Percentiles rank a stretch among this genome's conserved stretches.
phyloP scores from a whole-genome alignment of 2,329 filamentous ascomycete genomes.

The Fusarium sp. region DNA sequence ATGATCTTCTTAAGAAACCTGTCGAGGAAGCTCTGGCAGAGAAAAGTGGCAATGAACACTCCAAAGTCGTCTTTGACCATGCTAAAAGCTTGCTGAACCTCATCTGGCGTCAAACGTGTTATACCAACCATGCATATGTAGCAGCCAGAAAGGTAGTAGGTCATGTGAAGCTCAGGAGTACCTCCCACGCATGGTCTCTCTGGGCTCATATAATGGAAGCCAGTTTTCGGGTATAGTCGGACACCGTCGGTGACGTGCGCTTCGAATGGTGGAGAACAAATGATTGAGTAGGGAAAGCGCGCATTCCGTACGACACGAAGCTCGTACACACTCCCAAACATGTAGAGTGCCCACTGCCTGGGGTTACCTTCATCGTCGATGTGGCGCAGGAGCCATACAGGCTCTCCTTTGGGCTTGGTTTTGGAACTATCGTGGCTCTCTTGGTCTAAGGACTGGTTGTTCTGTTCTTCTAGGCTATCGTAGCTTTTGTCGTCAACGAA shows the following conservation, averaged over 20 bases:
- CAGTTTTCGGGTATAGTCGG: background rate
- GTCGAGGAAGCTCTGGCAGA: background rate
- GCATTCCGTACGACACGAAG: background rate
- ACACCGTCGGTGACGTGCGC: background rate
- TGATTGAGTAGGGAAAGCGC: background rate
- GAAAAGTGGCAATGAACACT: background rate
- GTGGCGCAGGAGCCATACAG: background rate
- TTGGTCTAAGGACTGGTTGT: background rate
- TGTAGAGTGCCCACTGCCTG: background rate
- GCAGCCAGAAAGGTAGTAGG: background rate
- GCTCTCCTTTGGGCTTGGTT: background rate
- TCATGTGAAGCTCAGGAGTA: background rate
- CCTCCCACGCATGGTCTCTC: background rate
- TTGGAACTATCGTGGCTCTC: background rate
- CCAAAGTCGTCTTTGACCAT: background rate
- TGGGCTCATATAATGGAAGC: background rate
- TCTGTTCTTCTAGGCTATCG: background rate
- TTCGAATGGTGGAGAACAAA: background rate
- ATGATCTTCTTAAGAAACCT: background rate
- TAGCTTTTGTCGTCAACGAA: background rate
- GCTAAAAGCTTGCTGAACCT: background rate
- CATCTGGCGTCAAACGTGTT: background rate
- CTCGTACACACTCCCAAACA: background rate
- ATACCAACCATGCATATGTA: background rate
- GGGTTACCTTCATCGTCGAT: background rate